Evolutionary conservation across 148 eudicot species (phyloP).

Genomic region (Amaranthus palmeri): DNA sequence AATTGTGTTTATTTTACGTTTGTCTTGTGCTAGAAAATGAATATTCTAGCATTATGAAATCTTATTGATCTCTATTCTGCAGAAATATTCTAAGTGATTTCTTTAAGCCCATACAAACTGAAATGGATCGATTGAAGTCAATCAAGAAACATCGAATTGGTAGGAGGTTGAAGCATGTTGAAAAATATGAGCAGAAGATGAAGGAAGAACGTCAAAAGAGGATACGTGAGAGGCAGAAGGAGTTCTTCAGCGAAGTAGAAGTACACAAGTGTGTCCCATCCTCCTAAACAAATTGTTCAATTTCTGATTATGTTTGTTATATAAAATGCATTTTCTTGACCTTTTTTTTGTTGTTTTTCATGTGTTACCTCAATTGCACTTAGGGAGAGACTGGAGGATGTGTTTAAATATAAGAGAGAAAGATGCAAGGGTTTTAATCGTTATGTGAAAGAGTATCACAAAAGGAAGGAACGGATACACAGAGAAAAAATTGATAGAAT

Average conservation of each 20-base stretch:
- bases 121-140: conserved; percentile 77
- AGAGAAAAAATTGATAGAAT: conserved; percentile 97
- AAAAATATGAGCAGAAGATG: conserved; percentile 92
- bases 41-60: background rate
- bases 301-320: background rate
- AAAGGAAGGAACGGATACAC: conserved; percentile 86
- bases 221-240: conserved; percentile 91
- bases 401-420: conserved; percentile 80
- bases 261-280: conserved; percentile 62
- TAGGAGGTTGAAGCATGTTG: conserved; percentile 81
- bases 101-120: conserved; percentile 72
- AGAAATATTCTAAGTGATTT: conserved; percentile 83
- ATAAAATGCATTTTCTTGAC: background rate
- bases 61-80: conserved; percentile 24
- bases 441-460: conserved; percentile 87
- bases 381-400: conserved; percentile 92
- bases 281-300: background rate
- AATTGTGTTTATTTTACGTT: background rate
- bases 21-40: background rate
- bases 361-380: conserved; percentile 5
- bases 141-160: conserved; percentile 91
- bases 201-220: conserved; percentile 97
- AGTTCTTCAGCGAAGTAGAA: conserved; percentile 92
- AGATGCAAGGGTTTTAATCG: conserved; percentile 85
- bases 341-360: background rate